Conservation (phyloP, 1,284 basidiomycete species). For the Neolentinus lepideus region DNA sequence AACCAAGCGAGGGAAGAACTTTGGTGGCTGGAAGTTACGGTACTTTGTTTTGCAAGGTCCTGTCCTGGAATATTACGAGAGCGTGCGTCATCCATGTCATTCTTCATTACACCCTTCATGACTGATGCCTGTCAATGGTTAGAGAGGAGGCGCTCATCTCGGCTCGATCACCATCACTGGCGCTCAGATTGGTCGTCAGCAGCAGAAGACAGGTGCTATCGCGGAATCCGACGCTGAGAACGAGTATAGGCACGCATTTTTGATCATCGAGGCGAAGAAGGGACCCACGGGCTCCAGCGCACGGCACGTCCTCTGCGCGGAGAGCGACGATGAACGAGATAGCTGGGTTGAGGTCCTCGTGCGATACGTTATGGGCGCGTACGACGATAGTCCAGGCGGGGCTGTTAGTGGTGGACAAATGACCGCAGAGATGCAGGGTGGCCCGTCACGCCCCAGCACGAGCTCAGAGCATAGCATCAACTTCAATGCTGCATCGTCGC, state of each 20-base stretch:
- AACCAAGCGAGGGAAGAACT: constrained; percentile 95
- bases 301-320: constrained; percentile 91
- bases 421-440: background rate
- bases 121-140: constrained; percentile 12
- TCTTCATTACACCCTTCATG: background rate
- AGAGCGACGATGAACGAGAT: constrained; percentile 90
- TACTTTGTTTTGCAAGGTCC: constrained; percentile 90
- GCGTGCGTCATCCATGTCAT: constrained; percentile 47
- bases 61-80: constrained; percentile 90
- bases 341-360: constrained; percentile 94
- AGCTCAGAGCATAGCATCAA: constrained; percentile 34
- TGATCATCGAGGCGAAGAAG: constrained; percentile 85
- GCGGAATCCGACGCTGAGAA: constrained; percentile 71
- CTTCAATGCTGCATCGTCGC: constrained; percentile 24
- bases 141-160: constrained; percentile 87
- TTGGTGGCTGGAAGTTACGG: constrained; percentile 94
- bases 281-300: constrained; percentile 64
- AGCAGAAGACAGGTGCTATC: constrained; percentile 38
- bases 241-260: constrained; percentile 93
- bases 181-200: constrained; percentile 80
- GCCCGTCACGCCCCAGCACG: constrained; percentile 46
- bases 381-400: constrained; percentile 53
- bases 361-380: constrained; percentile 68
- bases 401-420: background rate
- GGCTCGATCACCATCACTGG: constrained; percentile 84